These are phyloP conservation scores for Eutypella sp. DNA, from an alignment of 2,329 filamentous ascomycete species.

Conservation along the genomic window DNA sequence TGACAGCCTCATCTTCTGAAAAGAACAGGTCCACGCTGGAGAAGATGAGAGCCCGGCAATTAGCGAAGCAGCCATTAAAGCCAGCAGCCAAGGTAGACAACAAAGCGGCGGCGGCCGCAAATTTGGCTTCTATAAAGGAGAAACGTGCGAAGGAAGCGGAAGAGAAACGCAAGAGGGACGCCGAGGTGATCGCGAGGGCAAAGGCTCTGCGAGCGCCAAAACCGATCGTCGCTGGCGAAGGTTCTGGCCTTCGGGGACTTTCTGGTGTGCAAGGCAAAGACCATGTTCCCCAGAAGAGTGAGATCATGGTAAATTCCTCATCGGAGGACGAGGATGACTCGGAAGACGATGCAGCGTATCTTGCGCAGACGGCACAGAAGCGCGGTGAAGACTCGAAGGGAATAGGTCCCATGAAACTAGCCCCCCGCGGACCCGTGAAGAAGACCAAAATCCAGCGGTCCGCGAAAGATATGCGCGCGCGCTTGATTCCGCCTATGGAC, in stretches of 20 bases:
- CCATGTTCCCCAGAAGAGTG: constrained; percentile 66
- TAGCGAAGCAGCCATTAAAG: constrained; percentile 6
- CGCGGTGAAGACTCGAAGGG: constrained; percentile 41
- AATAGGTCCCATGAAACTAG: constrained; percentile 45
- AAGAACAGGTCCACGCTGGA: constrained; percentile 41
- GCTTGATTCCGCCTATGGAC: constrained; percentile 84
- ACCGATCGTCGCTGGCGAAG: constrained; percentile 63
- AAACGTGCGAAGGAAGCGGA: constrained; percentile 71
- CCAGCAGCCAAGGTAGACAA: constrained; percentile 18
- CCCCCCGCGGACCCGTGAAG: constrained; percentile 69
- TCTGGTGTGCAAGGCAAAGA: constrained; percentile 71
- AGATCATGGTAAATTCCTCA: constrained; percentile 85
- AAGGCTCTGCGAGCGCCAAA: constrained; percentile 52
- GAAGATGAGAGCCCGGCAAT: constrained; percentile 35
- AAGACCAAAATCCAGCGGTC: constrained; percentile 77
- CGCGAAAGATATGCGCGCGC: constrained; percentile 88
- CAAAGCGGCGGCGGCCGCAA: constrained; percentile 32
- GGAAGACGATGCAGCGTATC: constrained; percentile 49
- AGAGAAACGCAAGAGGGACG: constrained; percentile 67
- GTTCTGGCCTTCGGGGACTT: constrained; percentile 70
- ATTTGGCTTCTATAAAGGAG: constrained; percentile 59
- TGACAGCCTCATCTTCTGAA: constrained; percentile 39
- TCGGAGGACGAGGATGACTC: constrained; percentile 72
- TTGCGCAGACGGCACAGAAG: constrained; percentile 45
- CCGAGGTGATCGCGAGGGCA: constrained; percentile 65